These are phyloP conservation scores for Xanthoconium stramineum DNA, from an alignment of 768 basidiomycete species.

Conservation along the genomic window DNA sequence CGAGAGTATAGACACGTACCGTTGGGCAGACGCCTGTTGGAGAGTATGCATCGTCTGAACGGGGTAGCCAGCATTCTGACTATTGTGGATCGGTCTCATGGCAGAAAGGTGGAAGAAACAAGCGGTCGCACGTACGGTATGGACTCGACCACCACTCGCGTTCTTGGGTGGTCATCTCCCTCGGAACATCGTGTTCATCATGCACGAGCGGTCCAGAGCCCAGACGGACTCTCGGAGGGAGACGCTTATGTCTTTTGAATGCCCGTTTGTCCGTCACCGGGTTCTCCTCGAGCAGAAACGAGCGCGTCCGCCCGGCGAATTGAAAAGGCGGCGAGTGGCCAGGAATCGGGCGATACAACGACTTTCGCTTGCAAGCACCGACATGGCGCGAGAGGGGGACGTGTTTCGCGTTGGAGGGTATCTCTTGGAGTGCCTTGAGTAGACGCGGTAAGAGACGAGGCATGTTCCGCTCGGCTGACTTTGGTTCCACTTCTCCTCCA, in stretches of 20 bases:
- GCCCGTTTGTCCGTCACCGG: constrained; percentile 48
- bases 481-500: too few species aligned
- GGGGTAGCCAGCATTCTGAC: constrained; percentile 74
- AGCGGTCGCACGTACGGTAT: constrained; percentile 49
- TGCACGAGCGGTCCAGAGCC: constrained; percentile 23
- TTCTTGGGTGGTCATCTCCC: constrained; percentile 64
- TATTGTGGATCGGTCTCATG: constrained; percentile 22
- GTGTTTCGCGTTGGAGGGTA: constrained; percentile 16
- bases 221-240: constrained; percentile 46
- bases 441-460: constrained; percentile 72
- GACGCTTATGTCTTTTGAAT: constrained; percentile 55
- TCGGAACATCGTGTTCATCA: constrained; percentile 36
- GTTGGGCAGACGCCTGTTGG: constrained; percentile 50
- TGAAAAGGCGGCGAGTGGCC: constrained; percentile 42
- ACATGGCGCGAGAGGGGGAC: constrained; percentile 10
- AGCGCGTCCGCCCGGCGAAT: constrained; percentile 42
- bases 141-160: constrained; percentile 70
- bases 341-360: constrained; percentile 34
- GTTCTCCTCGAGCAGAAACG: constrained; percentile 63
- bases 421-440: constrained; percentile 37
- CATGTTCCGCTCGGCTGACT: constrained; percentile 37
- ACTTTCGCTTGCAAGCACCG: constrained; percentile 26
- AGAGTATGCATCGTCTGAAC: constrained; percentile 52
- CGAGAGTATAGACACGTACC: constrained; percentile 38
- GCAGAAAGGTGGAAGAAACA: not conserved